These are phyloP conservation scores for Biscutella laevigata DNA, from an alignment of 441 rosid species.

Conservation along the genomic window DNA sequence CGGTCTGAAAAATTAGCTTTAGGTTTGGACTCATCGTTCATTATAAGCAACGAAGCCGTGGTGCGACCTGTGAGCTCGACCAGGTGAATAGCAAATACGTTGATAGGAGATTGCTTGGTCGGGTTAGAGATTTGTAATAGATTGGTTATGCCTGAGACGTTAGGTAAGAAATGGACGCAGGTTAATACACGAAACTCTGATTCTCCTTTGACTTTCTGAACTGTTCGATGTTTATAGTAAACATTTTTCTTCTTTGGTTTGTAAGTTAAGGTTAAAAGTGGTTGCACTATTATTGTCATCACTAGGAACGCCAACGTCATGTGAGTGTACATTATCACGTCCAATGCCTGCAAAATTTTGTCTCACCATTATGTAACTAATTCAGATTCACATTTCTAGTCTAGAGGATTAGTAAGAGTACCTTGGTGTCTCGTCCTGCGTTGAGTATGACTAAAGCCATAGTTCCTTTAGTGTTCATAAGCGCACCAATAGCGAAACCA, in stretches of 20 bases:
- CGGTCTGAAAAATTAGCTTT: slow-evolving; percentile 5
- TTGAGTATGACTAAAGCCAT: slow-evolving; percentile 40
- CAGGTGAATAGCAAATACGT: slow-evolving; percentile 31
- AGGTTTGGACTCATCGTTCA: slow-evolving; percentile 24
- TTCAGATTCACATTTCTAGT: too few relatives aligned
- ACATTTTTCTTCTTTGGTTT: slow-evolving; percentile 4
- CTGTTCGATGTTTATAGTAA: slow-evolving; percentile 30
- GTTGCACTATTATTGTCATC: slow-evolving; percentile 26
- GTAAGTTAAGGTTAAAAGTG: slow-evolving; percentile 14
- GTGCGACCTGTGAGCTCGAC: slow-evolving; percentile 32
- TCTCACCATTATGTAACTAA: too few relatives aligned
- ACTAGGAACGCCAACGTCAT: slow-evolving; percentile 20
- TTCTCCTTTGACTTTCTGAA: slow-evolving; percentile 27
- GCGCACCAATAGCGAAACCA: slow-evolving; percentile 40
- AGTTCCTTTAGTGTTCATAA: slow-evolving; percentile 59
- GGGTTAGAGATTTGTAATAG: slow-evolving; percentile 30
- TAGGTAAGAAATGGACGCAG: slow-evolving; percentile 31
- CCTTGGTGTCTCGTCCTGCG: slow-evolving; percentile 40
- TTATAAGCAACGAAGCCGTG: slow-evolving; percentile 28
- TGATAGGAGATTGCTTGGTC: slow-evolving; percentile 26
- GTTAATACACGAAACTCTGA: slow-evolving; percentile 32
- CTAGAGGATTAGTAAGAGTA: not conserved
- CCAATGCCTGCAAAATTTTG: slow-evolving; percentile 19
- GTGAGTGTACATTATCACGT: slow-evolving; percentile 24
- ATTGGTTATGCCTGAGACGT: slow-evolving; percentile 37